phyloP scores from a whole-genome alignment of 768 basidiomycete species.

The Tricholoma saponaceum region DNA sequence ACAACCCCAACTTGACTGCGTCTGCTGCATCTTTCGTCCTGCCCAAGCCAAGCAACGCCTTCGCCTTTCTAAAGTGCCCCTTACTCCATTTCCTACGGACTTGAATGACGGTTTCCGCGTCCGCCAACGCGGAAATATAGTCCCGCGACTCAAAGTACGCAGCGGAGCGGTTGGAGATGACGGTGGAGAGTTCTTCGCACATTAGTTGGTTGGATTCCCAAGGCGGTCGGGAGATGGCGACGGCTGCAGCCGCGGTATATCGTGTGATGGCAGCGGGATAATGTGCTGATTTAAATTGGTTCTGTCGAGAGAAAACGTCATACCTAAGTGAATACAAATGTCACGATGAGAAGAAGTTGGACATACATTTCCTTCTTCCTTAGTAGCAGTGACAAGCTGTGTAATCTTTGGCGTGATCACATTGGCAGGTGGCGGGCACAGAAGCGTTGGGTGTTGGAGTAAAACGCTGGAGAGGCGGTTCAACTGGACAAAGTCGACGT shows the following conservation, averaged over 20 bases:
- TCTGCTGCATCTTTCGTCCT: constrained; percentile 73
- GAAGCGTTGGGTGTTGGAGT: constrained; percentile 61
- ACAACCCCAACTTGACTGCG: constrained; percentile 76
- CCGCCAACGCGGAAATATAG: constrained; percentile 72
- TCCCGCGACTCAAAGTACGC: constrained; percentile 78
- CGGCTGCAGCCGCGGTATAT: constrained; percentile 74
- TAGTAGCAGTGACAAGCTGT: constrained; percentile 68
- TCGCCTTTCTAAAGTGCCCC: constrained; percentile 92
- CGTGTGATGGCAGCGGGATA: constrained; percentile 68
- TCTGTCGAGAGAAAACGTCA: constrained; percentile 39
- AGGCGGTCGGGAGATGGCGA: constrained; percentile 78
- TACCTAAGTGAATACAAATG: constrained; percentile 7
- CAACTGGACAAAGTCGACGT: constrained; percentile 65
- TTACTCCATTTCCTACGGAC: constrained; percentile 90
- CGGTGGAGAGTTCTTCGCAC: constrained; percentile 87
- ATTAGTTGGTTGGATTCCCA: constrained; percentile 85
- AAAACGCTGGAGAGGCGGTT: constrained; percentile 77
- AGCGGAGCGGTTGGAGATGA: constrained; percentile 89
- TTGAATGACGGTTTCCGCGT: constrained; percentile 87
- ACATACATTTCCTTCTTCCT: constrained; percentile 94
- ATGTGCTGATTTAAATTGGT: constrained; percentile 72
- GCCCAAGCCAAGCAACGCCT: constrained; percentile 75
- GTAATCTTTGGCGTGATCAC: constrained; percentile 74
- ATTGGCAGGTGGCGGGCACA: constrained; percentile 79
- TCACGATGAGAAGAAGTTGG: constrained; percentile 5